Evolutionary conservation across 108 stramenopile genomes (phyloP).

Genomic region (Craspedostauros australis): DNA sequence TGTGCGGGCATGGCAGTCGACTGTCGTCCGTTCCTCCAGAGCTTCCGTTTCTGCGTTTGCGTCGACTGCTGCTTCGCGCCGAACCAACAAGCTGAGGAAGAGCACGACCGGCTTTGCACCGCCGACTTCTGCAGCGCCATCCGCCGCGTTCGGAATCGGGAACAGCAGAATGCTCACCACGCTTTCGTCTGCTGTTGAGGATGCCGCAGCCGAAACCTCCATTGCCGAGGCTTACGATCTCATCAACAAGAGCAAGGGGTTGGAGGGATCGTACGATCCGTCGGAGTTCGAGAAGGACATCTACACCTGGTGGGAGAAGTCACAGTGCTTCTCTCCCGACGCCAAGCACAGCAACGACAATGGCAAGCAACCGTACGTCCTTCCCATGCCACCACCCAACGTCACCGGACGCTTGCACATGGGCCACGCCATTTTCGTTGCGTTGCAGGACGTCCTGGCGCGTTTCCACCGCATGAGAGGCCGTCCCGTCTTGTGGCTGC

Average conservation of each 20-base stretch:
- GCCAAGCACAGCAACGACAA: conserved; percentile 38
- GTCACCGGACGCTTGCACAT: conserved; percentile 99
- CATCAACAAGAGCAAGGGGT: conserved; percentile 33
- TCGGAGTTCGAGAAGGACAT: conserved; percentile 60
- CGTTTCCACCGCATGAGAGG: conserved; percentile 98
- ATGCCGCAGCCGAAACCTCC: neutral
- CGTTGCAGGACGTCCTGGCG: conserved; percentile 96
- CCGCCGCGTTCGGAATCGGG: too few species aligned
- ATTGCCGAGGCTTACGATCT: conserved; percentile 31
- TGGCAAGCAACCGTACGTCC: conserved; percentile 61
- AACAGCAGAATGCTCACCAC: neutral
- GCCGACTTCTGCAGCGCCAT: too few species aligned
- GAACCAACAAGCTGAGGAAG: too few species aligned
- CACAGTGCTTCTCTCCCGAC: conserved; percentile 80
- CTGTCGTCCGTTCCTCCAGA: too few species aligned
- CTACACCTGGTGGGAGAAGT: conserved; percentile 81
- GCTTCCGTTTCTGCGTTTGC: too few species aligned
- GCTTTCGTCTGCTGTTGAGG: neutral
- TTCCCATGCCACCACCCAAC: conserved; percentile 98
- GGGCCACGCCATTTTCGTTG: conserved; percentile 99
- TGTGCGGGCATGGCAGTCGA: too few species aligned
- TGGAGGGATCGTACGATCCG: conserved; percentile 58
- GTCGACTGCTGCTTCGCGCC: too few species aligned
- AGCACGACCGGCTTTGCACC: too few species aligned
- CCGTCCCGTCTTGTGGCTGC: conserved; percentile 92